Base-by-base conservation (phyloP, 192 early-diverging fungal genomes). In the Oehlia diaphana region DNA sequence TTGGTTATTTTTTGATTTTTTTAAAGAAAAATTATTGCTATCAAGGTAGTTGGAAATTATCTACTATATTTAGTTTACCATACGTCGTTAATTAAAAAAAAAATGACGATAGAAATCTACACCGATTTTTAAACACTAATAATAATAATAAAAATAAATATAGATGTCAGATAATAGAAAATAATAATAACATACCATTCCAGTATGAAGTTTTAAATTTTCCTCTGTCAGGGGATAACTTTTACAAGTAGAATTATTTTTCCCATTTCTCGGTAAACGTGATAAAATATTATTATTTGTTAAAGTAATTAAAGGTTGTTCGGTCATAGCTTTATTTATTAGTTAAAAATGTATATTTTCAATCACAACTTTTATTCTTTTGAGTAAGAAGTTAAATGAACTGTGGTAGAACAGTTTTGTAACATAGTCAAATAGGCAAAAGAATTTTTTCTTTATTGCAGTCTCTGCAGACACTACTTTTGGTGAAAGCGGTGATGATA, bases 171-270 rank as follows among this genome's bases (percentile, higher is more conserved):
- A 74, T n/a, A 62, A 14, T 31, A 26, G 16, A 31, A 33, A 75
- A 14, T 1, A 62, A 62, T 8, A 16, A 31, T 2, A 75, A 37
- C 47, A 61, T 75, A 75, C 74, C 74, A 75, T 62, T 8, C 28
- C 37, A 19, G 53, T 75, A 61, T 75, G 74, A 35, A 63, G 26
- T 19, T 75, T 75, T 37, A 75, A 63, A 28, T 75, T 75, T 31
- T 75, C 74, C 8, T 75, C 74, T 2, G 50, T 75, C 12, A 75
- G 35, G 6, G 74, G 10, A 63, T 26, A 58, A 58, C 35, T 10
- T n/a, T 72, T 72, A 9, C 9, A 19, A 70, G 28, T 70, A 42
- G 33, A 8, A 12, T 31, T 53, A 73, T 50, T 63, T 63, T 28
- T 75, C 12, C 53, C 74, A 75, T 75, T 75, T 63, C n/a, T 58